Evolutionary conservation across 805 yeast genomes (phyloP).

Genomic region (Saturnispora hagleri): DNA sequence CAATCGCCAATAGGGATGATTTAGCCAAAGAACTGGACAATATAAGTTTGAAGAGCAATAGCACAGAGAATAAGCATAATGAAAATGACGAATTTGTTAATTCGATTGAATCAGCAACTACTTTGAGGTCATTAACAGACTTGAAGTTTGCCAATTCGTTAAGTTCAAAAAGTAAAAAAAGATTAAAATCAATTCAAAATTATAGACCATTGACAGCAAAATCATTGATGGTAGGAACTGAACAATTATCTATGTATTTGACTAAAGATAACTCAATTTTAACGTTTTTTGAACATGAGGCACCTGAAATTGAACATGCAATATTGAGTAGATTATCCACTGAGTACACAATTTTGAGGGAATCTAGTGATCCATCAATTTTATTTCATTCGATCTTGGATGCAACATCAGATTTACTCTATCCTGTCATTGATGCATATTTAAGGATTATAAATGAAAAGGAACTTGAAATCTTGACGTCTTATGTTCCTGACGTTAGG

Average conservation of each 20-base stretch:
- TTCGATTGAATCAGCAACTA: slow-evolving; percentile 11
- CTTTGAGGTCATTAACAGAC: slow-evolving; percentile 30
- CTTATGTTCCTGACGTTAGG: slow-evolving; percentile 33
- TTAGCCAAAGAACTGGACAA: slow-evolving; percentile 9
- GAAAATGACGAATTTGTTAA: slow-evolving; percentile 1
- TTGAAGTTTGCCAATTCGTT: slow-evolving; percentile 15
- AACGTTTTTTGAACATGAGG: slow-evolving; percentile 49
- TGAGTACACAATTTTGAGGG: slow-evolving; percentile 39
- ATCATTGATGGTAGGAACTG: slow-evolving; percentile 40
- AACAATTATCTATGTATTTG: slow-evolving; percentile 46
- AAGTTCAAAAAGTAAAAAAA: slow-evolving; percentile 13
- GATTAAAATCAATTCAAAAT: slow-evolving; percentile 28
- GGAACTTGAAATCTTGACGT: slow-evolving; percentile 41
- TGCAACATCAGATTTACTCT: slow-evolving; percentile 42
- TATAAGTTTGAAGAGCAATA: not conserved
- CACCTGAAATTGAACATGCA: slow-evolving; percentile 43
- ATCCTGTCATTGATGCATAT: slow-evolving; percentile 47
- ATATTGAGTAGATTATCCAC: slow-evolving; percentile 39
- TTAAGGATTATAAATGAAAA: slow-evolving; percentile 38
- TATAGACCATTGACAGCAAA: slow-evolving; percentile 37
- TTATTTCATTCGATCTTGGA: slow-evolving; percentile 48
- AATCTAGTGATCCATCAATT: slow-evolving; percentile 42
- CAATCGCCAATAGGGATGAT: slow-evolving; percentile 11
- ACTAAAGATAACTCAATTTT: slow-evolving; percentile 38
- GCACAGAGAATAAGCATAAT: not conserved